These are phyloP conservation scores for Metschnikowia anglica DNA, from an alignment of 805 yeast genomes.

Conservation along the genomic window DNA sequence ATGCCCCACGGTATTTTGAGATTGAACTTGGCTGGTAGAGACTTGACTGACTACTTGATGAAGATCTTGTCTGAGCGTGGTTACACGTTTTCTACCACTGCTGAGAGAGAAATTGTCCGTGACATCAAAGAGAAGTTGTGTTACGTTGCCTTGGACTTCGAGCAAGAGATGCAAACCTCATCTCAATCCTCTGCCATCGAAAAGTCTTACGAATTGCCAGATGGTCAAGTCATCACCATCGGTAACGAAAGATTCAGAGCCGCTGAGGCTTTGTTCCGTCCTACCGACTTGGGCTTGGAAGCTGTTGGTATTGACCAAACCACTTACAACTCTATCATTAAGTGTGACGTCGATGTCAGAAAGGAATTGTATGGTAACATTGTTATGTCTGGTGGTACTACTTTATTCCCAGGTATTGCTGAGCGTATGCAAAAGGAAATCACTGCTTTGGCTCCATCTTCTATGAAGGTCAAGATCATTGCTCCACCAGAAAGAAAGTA, in stretches of 20 bases:
- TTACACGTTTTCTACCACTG: constrained; percentile 97
- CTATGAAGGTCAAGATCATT: constrained; percentile 98
- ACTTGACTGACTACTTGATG: constrained; percentile 98
- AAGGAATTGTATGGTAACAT: constrained; percentile 98
- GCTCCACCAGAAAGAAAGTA: constrained; percentile 99
- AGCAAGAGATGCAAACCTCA: constrained; percentile 99
- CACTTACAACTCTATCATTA: constrained; percentile 89
- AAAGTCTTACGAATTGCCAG: constrained; percentile 99
- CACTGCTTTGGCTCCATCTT: constrained; percentile 98
- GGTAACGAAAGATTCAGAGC: constrained; percentile 99
- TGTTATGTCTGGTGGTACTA: constrained; percentile 99
- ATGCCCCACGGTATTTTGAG: constrained; percentile 98
- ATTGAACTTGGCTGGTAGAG: constrained; percentile 99
- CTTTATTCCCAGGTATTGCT: constrained; percentile 99
- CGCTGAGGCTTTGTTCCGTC: constrained; percentile 99
- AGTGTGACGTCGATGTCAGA: constrained; percentile 99
- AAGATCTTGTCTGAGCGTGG: constrained; percentile 98
- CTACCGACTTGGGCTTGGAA: constrained; percentile 85
- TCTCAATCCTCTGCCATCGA: constrained; percentile 97
- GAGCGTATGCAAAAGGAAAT: constrained; percentile 99
- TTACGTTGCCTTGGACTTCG: constrained; percentile 98
- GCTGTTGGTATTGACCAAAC: constrained; percentile 99
- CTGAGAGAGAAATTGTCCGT: constrained; percentile 95
- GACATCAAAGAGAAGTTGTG: constrained; percentile 98
- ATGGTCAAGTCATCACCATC: constrained; percentile 98